phyloP scores from a whole-genome alignment of 306 rosid genomes.

The Sicyos baderoa region DNA sequence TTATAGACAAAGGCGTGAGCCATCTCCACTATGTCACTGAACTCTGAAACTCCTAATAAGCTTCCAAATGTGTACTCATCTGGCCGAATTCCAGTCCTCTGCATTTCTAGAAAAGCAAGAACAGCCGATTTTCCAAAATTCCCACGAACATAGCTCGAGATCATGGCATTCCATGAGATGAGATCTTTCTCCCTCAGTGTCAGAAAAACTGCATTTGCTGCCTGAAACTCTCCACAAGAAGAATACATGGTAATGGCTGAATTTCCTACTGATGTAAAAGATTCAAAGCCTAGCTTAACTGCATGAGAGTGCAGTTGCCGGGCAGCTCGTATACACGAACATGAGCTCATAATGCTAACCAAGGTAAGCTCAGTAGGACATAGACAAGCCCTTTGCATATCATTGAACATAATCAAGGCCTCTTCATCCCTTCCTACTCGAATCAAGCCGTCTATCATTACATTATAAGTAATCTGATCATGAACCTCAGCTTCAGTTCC shows the following conservation, averaged over 20 bases:
- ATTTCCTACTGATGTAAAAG: constrained; percentile 48
- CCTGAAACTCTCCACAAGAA: constrained; percentile 40
- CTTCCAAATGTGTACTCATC: constrained; percentile 74
- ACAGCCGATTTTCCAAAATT: constrained; percentile 35
- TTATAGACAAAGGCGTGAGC: constrained; percentile 44
- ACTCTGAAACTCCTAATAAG: constrained; percentile 42
- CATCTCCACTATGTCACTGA: constrained; percentile 37
- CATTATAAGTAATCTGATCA: constrained; percentile 63
- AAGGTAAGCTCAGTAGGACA: constrained; percentile 51
- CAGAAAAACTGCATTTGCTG: constrained; percentile 42
- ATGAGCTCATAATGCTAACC: constrained; percentile 70
- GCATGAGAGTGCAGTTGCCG: constrained; percentile 48
- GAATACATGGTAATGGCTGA: constrained; percentile 71
- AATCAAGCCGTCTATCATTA: constrained; percentile 63
- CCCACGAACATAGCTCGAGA: constrained; percentile 44
- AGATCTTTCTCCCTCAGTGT: constrained; percentile 46
- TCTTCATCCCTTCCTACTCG: constrained; percentile 37
- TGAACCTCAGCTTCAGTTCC: constrained; percentile 28
- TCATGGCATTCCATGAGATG: constrained; percentile 68
- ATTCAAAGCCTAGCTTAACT: constrained; percentile 48
- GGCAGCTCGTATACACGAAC: constrained; percentile 36
- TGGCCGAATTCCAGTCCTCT: constrained; percentile 38
- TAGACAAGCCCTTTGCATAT: constrained; percentile 43
- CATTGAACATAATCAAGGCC: constrained; percentile 44
- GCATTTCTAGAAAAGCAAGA: constrained; percentile 44